Evolutionary conservation across 2,329 filamentous ascomycete species (phyloP).

Genomic region (Teratosphaeria viscida): DNA sequence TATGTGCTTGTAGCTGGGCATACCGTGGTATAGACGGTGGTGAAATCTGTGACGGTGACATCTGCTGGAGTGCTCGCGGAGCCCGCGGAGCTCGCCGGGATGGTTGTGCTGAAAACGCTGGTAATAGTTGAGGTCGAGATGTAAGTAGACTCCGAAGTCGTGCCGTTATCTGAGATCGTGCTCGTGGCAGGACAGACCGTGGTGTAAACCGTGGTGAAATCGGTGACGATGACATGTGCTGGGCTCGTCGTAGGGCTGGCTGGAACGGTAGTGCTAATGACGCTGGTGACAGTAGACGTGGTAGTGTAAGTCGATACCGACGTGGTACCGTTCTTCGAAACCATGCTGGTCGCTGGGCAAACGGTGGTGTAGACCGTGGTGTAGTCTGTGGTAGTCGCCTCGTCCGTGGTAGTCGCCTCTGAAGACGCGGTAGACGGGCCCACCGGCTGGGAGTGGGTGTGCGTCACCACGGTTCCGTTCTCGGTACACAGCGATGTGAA

Average conservation of each 20-base stretch:
- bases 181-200: not conserved
- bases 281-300: not conserved
- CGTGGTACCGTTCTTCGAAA: not conserved
- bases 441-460: constrained; percentile 1
- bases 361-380: not conserved
- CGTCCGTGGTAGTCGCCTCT: not conserved
- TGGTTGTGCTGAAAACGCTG: not conserved
- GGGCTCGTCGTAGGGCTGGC: not conserved
- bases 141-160: not conserved
- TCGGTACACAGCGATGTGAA: constrained; percentile 3
- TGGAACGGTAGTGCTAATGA: not conserved
- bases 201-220: not conserved
- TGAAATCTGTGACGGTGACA: not conserved
- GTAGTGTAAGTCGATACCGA: not conserved
- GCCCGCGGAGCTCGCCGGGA: not conserved
- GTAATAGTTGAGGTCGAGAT: not conserved
- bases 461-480: not conserved
- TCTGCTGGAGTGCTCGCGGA: not conserved
- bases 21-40: not conserved
- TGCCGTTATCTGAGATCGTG: not conserved
- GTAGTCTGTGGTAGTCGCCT: not conserved
- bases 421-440: not conserved
- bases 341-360: not conserved
- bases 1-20: not conserved
- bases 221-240: not conserved